phyloP scores from a whole-genome alignment of 495 filamentous ascomycete genomes.

The Penicillium roqueforti region DNA sequence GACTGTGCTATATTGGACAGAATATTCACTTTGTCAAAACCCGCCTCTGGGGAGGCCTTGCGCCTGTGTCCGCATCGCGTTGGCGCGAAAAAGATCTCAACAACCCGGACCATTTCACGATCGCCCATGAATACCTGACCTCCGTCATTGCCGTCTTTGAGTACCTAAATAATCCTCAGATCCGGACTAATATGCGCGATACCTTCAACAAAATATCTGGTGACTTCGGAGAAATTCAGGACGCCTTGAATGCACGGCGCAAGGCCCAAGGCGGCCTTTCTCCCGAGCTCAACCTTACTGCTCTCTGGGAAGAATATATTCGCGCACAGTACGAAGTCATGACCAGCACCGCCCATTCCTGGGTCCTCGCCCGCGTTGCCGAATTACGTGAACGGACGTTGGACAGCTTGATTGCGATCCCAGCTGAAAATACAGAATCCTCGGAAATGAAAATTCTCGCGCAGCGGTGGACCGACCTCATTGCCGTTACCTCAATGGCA shows the following conservation, averaged over 20 bases:
- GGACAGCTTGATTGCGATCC: not conserved
- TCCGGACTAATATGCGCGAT: not conserved
- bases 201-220: constrained; percentile 3
- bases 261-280: not conserved
- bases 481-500: not conserved
- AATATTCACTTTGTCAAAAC: not conserved
- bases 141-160: constrained; percentile 1
- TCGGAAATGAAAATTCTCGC: not conserved
- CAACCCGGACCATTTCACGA: not conserved
- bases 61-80: not conserved
- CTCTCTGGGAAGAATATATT: constrained; percentile 2
- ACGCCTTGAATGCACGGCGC: constrained; percentile 2
- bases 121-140: constrained; percentile 2
- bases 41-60: constrained; percentile 1
- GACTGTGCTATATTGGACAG: not conserved
- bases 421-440: not conserved
- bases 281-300: not conserved
- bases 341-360: constrained; percentile 3
- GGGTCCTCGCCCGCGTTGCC: not conserved
- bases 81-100: constrained; percentile 5
- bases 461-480: not conserved
- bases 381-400: not conserved
- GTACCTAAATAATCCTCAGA: not conserved
- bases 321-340: constrained; percentile 5
- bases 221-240: not conserved